A percentile compares a stretch with the other conserved stretches of the same genome.
phyloP scores from a whole-genome alignment of 805 yeast genomes.

The Grigorovia humatica region DNA sequence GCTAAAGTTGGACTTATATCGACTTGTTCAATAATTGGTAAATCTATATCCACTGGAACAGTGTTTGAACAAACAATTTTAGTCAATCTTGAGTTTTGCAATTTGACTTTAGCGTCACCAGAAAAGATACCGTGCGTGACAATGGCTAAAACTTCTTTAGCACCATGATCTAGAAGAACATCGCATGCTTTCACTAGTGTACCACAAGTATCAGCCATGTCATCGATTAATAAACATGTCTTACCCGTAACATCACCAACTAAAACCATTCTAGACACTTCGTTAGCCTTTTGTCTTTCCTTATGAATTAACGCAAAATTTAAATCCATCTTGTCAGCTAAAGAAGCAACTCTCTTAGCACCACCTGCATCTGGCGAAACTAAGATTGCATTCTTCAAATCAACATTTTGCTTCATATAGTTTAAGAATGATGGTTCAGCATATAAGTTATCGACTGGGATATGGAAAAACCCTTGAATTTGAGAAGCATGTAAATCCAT shows the following conservation, averaged over 20 bases:
- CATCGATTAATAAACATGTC: conserved; percentile 82
- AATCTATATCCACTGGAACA: conserved; percentile 66
- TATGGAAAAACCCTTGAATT: conserved; percentile 91
- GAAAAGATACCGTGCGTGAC: conserved; percentile 94
- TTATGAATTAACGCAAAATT: conserved; percentile 94
- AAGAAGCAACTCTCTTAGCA: conserved; percentile 89
- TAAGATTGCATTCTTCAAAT: conserved; percentile 52
- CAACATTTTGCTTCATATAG: conserved; percentile 61
- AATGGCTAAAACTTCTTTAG: conserved; percentile 78
- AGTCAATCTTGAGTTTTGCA: conserved; percentile 56
- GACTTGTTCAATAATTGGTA: conserved; percentile 62
- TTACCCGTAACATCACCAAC: conserved; percentile 89
- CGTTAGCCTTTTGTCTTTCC: conserved; percentile 91
- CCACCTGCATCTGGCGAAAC: conserved; percentile 99
- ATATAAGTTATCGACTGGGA: conserved; percentile 91
- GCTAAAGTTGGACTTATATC: conserved; percentile 84
- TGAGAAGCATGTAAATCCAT: conserved; percentile 97
- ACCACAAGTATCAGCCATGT: conserved; percentile 98
- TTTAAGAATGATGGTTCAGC: conserved; percentile 87
- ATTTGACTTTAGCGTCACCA: conserved; percentile 67
- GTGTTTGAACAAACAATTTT: conserved; percentile 87
- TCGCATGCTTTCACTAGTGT: conserved; percentile 93
- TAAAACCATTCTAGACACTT: conserved; percentile 87
- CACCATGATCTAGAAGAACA: conserved; percentile 68
- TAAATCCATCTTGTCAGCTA: conserved; percentile 85